Evolutionary conservation across 331 rosid genomes (phyloP).

Genomic region (Rosa hybrid): DNA sequence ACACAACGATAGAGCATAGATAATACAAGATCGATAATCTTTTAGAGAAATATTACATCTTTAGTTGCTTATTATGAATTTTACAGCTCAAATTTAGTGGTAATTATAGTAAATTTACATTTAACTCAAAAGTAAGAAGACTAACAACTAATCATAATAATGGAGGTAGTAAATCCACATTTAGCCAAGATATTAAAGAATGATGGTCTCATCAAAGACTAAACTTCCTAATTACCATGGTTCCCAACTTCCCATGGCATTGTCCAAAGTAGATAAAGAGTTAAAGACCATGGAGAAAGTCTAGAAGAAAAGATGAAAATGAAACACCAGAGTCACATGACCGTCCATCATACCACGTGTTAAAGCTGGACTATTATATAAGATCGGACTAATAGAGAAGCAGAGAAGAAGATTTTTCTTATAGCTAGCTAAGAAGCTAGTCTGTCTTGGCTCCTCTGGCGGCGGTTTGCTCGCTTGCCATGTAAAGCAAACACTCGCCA

Average conservation of each 20-base stretch:
- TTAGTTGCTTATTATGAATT: too few relatives aligned
- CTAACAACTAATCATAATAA: background rate
- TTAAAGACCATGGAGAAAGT: background rate
- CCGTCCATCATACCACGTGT: conserved; percentile 44
- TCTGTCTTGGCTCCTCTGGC: conserved; percentile 38
- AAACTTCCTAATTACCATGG: conserved; percentile 1
- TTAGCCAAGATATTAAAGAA: background rate
- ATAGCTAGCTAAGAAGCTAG: background rate
- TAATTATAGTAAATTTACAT: background rate
- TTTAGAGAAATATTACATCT: too few relatives aligned
- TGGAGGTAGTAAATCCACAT: background rate
- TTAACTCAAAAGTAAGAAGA: background rate
- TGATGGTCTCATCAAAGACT: background rate
- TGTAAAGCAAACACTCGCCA: conserved; percentile 15
- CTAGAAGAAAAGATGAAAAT: background rate
- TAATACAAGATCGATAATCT: too few relatives aligned
- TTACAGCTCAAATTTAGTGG: too few relatives aligned
- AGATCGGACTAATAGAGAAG: background rate
- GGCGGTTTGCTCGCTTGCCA: conserved; percentile 37
- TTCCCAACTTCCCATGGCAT: background rate
- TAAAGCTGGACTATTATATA: conserved; percentile 12
- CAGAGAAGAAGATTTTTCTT: background rate
- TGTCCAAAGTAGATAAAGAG: background rate
- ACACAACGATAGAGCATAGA: background rate
- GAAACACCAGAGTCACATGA: conserved; percentile 46